These are phyloP conservation scores for Tephrocybe sp. DNA, from an alignment of 768 basidiomycete genomes.

Conservation along the genomic window DNA sequence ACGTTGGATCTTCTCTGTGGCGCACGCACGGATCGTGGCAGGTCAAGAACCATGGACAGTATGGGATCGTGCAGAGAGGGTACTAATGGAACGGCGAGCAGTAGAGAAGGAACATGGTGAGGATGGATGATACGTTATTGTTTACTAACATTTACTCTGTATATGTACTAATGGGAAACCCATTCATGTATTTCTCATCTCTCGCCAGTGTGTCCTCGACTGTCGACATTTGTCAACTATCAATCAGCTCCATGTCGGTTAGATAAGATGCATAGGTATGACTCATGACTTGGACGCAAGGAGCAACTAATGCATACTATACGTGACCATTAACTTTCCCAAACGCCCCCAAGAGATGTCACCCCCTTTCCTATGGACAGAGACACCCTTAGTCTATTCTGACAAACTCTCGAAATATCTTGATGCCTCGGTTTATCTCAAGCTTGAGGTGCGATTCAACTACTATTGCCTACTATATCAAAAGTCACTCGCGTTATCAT, in stretches of 20 bases:
- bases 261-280: no score
- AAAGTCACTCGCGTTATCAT: not conserved
- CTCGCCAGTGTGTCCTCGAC: no score
- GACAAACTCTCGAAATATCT: constrained; percentile 50
- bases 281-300: no score
- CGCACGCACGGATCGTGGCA: constrained; percentile 43
- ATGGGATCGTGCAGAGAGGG: constrained; percentile 38
- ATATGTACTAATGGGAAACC: no score
- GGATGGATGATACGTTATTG: no score
- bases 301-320: no score
- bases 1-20: constrained; percentile 31
- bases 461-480: no score
- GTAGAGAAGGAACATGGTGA: not conserved
- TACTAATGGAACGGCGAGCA: not conserved
- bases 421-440: constrained; percentile 58
- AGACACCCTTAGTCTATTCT: constrained; percentile 67
- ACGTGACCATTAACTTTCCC: no score
- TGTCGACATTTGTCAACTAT: no score
- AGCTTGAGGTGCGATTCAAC: constrained; percentile 53
- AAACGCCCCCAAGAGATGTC: not conserved
- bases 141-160: no score
- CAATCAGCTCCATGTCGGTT: no score
- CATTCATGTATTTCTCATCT: no score
- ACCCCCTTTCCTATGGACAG: constrained; percentile 46
- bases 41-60: constrained; percentile 55